A percentile compares a stretch with the other conserved stretches of the same genome.
Conservation (phyloP, 306 rosid species). For the Fragaria iinumae region DNA sequence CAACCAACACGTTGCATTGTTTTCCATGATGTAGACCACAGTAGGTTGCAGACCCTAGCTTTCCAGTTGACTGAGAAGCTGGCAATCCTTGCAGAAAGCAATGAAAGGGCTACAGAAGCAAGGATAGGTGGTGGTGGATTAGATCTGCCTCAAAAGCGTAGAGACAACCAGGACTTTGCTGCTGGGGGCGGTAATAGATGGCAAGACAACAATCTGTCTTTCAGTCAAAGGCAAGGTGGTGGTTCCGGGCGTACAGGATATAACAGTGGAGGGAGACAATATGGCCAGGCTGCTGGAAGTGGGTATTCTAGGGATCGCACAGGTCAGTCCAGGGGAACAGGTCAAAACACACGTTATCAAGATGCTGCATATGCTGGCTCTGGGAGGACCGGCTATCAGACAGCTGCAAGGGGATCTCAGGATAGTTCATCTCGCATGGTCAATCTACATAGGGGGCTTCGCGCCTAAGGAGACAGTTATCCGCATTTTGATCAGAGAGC, state of each 20-base stretch:
- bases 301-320: conserved; percentile 28
- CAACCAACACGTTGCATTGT: conserved; percentile 43
- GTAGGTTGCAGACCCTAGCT: conserved; percentile 72
- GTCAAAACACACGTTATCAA: conserved; percentile 56
- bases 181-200: conserved; percentile 62
- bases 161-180: conserved; percentile 83
- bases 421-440: conserved; percentile 78
- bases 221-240: conserved; percentile 66
- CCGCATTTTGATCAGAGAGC: background rate
- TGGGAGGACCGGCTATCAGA: conserved; percentile 50
- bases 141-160: conserved; percentile 76
- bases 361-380: conserved; percentile 35
- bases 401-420: conserved; percentile 61
- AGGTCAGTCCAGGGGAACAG: conserved; percentile 39
- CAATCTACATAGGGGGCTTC: conserved; percentile 70
- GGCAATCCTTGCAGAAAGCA: conserved; percentile 77
- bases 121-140: conserved; percentile 85
- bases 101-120: conserved; percentile 88
- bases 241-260: conserved; percentile 61
- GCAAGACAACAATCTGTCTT: conserved; percentile 62
- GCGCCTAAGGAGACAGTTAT: conserved; percentile 30
- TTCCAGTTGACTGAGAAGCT: conserved; percentile 85
- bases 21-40: conserved; percentile 47
- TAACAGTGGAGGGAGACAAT: conserved; percentile 32
- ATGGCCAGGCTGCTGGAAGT: conserved; percentile 34